Base-by-base conservation (phyloP, 1,284 basidiomycete species). In the Pseudozyma hubeiensis region DNA sequence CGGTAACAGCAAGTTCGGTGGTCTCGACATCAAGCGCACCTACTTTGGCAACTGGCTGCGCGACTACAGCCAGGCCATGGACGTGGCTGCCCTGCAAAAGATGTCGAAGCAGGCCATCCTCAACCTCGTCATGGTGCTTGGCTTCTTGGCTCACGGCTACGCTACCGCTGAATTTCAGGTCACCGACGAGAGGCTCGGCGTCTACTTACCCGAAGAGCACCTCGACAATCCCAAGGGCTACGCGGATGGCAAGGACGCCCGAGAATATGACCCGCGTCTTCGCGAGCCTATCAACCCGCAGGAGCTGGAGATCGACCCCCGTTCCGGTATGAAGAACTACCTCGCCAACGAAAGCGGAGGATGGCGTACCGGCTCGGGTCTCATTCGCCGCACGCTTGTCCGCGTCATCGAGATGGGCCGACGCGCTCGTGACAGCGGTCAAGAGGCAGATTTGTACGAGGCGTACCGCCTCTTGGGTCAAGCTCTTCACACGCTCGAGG, bases 301-400 rank as follows among this genome's bases (percentile, higher is more conserved):
- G 45, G 94, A 97, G 83, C 87, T 97, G 7, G 91, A 95, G 78
- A 88, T 97, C 24, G 94, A 97, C 84, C 89, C 89, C 1, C 87
- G 88, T 10, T 93, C 91, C 0, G 94, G 94, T 6, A 96, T 97
- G 93, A 97, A 97, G 87, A 94, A 94, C 81, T 97, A 96, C 84
- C 94, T 97, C 64, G 92, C 93, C 2, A 95, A 94, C 71, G 85
- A 86, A 79, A 90, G 90, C 89, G 75, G 79, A 19, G 60, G 40
- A 61, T 97, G 94, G 93, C 93, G 94, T 74, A 97, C 94, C 0
- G 94, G 93, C 2, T 92, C 91, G 74, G 91, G 89, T 0, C 89
- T 93, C 24, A 90, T 96, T 34, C 88, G 93, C 43, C 88, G 91
- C 29, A 90, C 89, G 0, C 86, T 97, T n/a, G 88, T 91, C 78